Conservation (phyloP, 176 grass and related monocot genomes). For the Chrysopogon serrulatus region DNA sequence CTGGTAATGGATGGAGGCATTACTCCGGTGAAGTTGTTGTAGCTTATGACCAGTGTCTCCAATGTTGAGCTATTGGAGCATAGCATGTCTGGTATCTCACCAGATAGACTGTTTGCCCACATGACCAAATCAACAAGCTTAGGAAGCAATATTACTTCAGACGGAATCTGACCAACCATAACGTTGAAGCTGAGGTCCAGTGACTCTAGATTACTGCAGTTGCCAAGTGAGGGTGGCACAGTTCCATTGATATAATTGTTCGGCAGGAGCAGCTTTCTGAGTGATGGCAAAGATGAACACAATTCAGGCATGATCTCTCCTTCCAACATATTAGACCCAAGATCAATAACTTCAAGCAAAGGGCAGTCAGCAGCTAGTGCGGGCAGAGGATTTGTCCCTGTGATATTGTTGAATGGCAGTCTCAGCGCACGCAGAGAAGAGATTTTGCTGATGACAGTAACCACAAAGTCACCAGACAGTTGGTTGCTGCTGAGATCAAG, state of each 20-base stretch:
- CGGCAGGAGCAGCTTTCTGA: constrained; percentile 53
- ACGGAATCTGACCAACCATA: constrained; percentile 47
- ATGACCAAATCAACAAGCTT: constrained; percentile 68
- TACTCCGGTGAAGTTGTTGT: constrained; percentile 61
- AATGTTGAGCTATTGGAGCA: constrained; percentile 46
- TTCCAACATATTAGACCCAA: constrained; percentile 58
- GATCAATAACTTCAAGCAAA: constrained; percentile 61
- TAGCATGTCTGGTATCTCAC: constrained; percentile 58
- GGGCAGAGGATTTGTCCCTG: constrained; percentile 41
- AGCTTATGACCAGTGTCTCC: constrained; percentile 83
- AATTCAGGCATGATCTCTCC: constrained; percentile 56
- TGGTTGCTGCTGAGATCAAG: constrained; percentile 65
- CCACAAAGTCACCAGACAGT: constrained; percentile 65
- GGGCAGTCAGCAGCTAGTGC: constrained; percentile 43
- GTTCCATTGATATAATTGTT: constrained; percentile 67
- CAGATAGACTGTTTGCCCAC: constrained; percentile 82
- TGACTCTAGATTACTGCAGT: constrained; percentile 56
- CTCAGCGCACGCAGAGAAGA: constrained; percentile 53
- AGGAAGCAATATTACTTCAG: constrained; percentile 43
- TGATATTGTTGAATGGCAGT: constrained; percentile 83
- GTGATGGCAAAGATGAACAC: constrained; percentile 47
- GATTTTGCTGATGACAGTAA: constrained; percentile 57
- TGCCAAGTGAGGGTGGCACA: constrained; percentile 43
- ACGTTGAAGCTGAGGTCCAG: constrained; percentile 93
- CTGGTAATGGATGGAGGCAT: constrained; percentile 57